Conservation (phyloP, 768 basidiomycete genomes). For the Kwoniella sp. region DNA sequence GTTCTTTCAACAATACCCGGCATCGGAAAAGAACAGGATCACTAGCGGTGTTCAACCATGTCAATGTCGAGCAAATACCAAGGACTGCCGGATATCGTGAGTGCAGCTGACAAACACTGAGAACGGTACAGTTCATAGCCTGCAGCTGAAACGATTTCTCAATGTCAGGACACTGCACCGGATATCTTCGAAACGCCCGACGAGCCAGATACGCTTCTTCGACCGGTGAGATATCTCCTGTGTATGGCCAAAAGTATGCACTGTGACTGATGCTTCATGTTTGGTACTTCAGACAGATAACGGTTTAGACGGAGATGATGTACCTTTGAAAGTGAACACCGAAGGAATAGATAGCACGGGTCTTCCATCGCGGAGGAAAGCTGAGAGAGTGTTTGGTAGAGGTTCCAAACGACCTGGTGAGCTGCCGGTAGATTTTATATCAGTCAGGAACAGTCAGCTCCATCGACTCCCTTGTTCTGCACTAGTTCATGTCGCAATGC, state of each 20-base stretch:
- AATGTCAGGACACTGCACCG: slow-evolving; percentile 50
- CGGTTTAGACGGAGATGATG: slow-evolving; percentile 32
- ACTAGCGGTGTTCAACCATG: too few relatives aligned
- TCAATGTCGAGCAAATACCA: slow-evolving; percentile 53
- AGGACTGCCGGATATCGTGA: slow-evolving; percentile 55
- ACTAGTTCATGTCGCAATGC: not conserved
- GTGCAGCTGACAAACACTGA: slow-evolving; percentile 19
- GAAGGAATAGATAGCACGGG: slow-evolving; percentile 39
- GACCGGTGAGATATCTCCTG: slow-evolving; percentile 26
- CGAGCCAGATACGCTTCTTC: slow-evolving; percentile 37
- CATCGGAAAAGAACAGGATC: too few relatives aligned
- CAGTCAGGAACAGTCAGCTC: not conserved
- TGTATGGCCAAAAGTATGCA: too few relatives aligned
- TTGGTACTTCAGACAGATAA: slow-evolving; percentile 24
- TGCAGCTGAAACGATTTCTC: not conserved
- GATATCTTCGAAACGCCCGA: slow-evolving; percentile 56
- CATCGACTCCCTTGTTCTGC: too few relatives aligned
- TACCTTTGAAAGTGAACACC: slow-evolving; percentile 5
- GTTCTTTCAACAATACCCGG: too few relatives aligned
- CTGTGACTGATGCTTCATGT: too few relatives aligned
- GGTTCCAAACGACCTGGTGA: slow-evolving; percentile 22
- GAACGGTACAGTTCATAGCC: too few relatives aligned
- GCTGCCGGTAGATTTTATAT: not conserved
- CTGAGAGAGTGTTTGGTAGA: slow-evolving; percentile 46
- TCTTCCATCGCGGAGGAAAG: slow-evolving; percentile 37